Percentiles rank a stretch among this genome's conserved stretches.
These are phyloP conservation scores for Candida qinlingensis DNA, from an alignment of 805 yeast species.

Conservation along the genomic window DNA sequence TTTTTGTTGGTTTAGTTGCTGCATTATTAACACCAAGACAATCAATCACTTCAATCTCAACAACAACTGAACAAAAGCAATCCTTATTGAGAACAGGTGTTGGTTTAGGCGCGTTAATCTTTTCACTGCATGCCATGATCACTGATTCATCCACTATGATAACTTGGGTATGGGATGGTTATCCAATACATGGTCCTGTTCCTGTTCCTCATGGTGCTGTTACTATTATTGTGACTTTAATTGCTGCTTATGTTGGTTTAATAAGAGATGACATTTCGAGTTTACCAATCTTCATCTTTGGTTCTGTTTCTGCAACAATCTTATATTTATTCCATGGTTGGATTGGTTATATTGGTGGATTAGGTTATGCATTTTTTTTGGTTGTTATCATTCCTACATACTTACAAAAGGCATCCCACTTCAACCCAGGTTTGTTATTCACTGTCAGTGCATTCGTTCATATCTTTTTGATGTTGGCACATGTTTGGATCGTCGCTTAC, in stretches of 20 bases:
- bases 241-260: slow-evolving; percentile 50
- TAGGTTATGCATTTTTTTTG: slow-evolving; percentile 56
- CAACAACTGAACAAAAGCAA: slow-evolving; percentile 25
- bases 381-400: slow-evolving; percentile 61
- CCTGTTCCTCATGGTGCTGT: slow-evolving; percentile 78
- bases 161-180: slow-evolving; percentile 97
- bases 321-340: slow-evolving; percentile 56
- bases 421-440: slow-evolving; percentile 51
- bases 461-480: slow-evolving; percentile 61
- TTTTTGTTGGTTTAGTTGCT: slow-evolving; percentile 54
- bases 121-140: slow-evolving; percentile 65
- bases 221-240: slow-evolving; percentile 51
- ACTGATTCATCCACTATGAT: slow-evolving; percentile 83
- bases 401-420: slow-evolving; percentile 50
- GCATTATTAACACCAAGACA: slow-evolving; percentile 55
- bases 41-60: slow-evolving; percentile 1
- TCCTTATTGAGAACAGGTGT: slow-evolving; percentile 46
- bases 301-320: slow-evolving; percentile 34
- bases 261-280: slow-evolving; percentile 14
- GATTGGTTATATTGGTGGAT: slow-evolving; percentile 73
- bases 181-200: slow-evolving; percentile 77
- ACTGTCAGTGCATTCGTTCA: slow-evolving; percentile 43
- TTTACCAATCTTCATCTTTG: slow-evolving; percentile 38
- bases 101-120: slow-evolving; percentile 76
- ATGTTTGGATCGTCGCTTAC: slow-evolving; percentile 96